Conservation (phyloP, 352 stramenopile species). For the Globisporangium nunn region DNA sequence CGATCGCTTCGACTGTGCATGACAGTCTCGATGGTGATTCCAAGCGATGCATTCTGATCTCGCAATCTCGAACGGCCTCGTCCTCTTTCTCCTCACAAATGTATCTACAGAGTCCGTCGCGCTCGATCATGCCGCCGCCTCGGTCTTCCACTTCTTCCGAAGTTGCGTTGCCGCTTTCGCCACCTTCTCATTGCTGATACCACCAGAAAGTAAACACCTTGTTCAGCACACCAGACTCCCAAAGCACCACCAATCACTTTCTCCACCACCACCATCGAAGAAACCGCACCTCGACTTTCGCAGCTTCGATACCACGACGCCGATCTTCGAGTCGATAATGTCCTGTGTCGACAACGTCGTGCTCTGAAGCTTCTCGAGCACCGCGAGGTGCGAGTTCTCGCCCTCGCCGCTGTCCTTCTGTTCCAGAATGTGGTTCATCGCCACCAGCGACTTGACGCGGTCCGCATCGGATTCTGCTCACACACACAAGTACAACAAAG, state of each 20-base stretch:
- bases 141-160: slow-evolving; percentile 76
- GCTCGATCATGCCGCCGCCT: slow-evolving; percentile 20
- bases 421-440: slow-evolving; percentile 45
- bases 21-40: no score
- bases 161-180: slow-evolving; percentile 47
- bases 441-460: slow-evolving; percentile 39
- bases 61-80: no score
- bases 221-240: no score
- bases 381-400: slow-evolving; percentile 28
- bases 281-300: slow-evolving; percentile 56
- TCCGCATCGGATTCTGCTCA: slow-evolving; percentile 15
- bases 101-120: slow-evolving; percentile 1
- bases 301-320: slow-evolving; percentile 64
- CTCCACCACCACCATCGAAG: neutral
- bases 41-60: no score
- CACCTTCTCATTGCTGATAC: slow-evolving; percentile 47
- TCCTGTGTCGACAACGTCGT: slow-evolving; percentile 65
- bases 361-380: slow-evolving; percentile 50
- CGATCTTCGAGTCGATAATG: slow-evolving; percentile 78
- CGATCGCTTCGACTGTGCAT: no score
- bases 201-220: slow-evolving; percentile 25
- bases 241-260: no score
- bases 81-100: neutral
- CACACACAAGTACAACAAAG: neutral
- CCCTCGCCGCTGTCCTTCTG: slow-evolving; percentile 27